phyloP scores from a whole-genome alignment of 352 stramenopile species.

The Phytophthora macrochlamydospora region DNA sequence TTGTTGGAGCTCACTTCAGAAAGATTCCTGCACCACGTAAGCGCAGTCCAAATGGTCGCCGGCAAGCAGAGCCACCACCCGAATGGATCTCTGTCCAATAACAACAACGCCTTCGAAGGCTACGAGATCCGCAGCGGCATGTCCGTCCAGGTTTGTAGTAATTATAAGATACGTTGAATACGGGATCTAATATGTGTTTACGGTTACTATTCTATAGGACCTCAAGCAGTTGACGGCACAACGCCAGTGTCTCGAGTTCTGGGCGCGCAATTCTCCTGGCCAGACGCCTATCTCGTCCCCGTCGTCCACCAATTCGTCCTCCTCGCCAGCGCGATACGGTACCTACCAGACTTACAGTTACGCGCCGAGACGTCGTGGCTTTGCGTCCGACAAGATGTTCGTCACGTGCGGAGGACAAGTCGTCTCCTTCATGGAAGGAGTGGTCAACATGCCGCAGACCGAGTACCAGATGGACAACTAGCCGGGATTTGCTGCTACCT shows the following conservation, averaged over 20 bases:
- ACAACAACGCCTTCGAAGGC: constrained; percentile 36
- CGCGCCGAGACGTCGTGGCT: constrained; percentile 24
- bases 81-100: constrained; percentile 6
- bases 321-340: constrained; percentile 8
- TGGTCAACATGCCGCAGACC: constrained; percentile 73
- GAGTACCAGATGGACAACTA: constrained; percentile 50
- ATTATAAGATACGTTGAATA: not conserved
- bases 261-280: constrained; percentile 57
- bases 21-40: not conserved
- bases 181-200: constrained; percentile 9
- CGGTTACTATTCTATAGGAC: constrained; percentile 39
- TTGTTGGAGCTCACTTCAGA: not conserved
- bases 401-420: constrained; percentile 82
- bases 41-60: constrained; percentile 38
- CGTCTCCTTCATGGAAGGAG: constrained; percentile 84
- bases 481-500: not conserved
- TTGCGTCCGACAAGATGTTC: constrained; percentile 68
- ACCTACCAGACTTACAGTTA: constrained; percentile 26
- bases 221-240: constrained; percentile 85
- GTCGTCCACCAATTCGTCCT: constrained; percentile 42
- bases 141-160: constrained; percentile 69
- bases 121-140: constrained; percentile 86
- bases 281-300: constrained; percentile 33
- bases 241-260: constrained; percentile 76
- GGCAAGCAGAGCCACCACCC: constrained; percentile 38